A percentile compares a stretch with the other conserved stretches of the same genome.
These are phyloP conservation scores for Penicillium sp. DNA, from an alignment of 2,329 filamentous ascomycete genomes.

Conservation along the genomic window DNA sequence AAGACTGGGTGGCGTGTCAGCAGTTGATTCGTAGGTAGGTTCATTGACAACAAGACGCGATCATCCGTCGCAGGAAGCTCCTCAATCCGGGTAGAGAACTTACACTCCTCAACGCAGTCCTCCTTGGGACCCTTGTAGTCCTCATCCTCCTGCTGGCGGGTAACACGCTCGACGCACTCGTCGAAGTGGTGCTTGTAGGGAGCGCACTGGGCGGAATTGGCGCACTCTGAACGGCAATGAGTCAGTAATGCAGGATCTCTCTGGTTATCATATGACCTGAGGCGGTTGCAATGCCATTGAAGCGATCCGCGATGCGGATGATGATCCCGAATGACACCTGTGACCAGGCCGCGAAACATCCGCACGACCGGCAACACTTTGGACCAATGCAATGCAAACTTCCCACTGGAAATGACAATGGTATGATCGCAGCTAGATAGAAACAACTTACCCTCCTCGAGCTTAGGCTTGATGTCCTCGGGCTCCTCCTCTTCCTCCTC, in stretches of 20 bases:
- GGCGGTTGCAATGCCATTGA: slow-evolving; percentile 24
- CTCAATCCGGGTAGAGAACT: slow-evolving; percentile 47
- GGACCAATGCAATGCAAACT: neutral
- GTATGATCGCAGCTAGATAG: slow-evolving; percentile 11
- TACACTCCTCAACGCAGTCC: slow-evolving; percentile 99
- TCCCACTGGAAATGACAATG: neutral
- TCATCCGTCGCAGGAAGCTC: neutral
- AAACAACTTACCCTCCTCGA: slow-evolving; percentile 82
- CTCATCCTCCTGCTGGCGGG: slow-evolving; percentile 66
- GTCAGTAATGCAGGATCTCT: slow-evolving; percentile 12
- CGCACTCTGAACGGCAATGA: slow-evolving; percentile 70
- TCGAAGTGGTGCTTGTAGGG: slow-evolving; percentile 97
- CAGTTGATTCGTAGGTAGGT: slow-evolving; percentile 3
- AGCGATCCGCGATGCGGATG: slow-evolving; percentile 7
- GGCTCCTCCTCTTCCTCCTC: slow-evolving; percentile 82
- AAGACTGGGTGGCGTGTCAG: slow-evolving; percentile 69
- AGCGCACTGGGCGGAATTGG: slow-evolving; percentile 80
- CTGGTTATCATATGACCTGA: slow-evolving; percentile 3
- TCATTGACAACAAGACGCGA: neutral
- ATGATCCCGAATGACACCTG: slow-evolving; percentile 9
- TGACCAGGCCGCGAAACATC: slow-evolving; percentile 11
- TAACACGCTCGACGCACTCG: slow-evolving; percentile 95
- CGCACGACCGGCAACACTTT: neutral
- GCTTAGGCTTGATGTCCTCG: slow-evolving; percentile 81
- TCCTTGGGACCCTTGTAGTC: slow-evolving; percentile 76